Base-by-base conservation (phyloP, 495 filamentous ascomycete species). In the Neurospora terricola region DNA sequence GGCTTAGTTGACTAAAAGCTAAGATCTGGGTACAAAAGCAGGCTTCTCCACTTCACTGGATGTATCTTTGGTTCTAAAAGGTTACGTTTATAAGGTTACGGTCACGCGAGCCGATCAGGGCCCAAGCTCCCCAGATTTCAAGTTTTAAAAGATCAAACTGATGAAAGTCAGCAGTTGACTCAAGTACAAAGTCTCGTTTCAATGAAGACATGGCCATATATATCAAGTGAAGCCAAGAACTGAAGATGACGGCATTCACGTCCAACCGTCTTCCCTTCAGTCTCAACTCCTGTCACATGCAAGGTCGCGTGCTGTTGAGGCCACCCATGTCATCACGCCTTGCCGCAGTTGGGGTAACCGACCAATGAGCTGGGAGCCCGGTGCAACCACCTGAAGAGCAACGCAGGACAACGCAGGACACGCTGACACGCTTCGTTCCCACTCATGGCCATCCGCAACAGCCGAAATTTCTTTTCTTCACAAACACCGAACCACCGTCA, bases 391-490 rank as follows among this genome's bases (percentile, higher is more conserved):
- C 54, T 34, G 54, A 66, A 66, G 54, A 34, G 27, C 27, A 34
- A 66, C 54, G 54, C 27, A 54, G 45, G 9, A 5, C n/a, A 42
- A 40, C 38, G 38, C 38, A 40, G 38, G 38, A 40, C 40, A 21
- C 43, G 43, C 43, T 21, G 45, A 27, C 48, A 48, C 11, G 48
- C 48, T 48, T n/a, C n/a, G n/a, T n/a, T 39, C 71, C 69, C 16
- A 42, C 30, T 38, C 73, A 36, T 59, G 69, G 43, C 66, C 43
- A 69, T 70, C 77, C 77, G 77, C 75, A 45, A 70, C 75, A 76
- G 73, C 78, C 75, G 78, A 77, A 78, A 77, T 74, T 75, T 76
- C 73, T 73, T 71, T 73, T 36, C 27, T 66, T 34, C 54, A 62
- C 54, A 66, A 66, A 66, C 54, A 66, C 54, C 54, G 54, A 62